Percentiles rank a stretch among this genome's conserved stretches.
These are phyloP conservation scores for Begonia peltatifolia DNA, from an alignment of 306 rosid species.

Conservation along the genomic window DNA sequence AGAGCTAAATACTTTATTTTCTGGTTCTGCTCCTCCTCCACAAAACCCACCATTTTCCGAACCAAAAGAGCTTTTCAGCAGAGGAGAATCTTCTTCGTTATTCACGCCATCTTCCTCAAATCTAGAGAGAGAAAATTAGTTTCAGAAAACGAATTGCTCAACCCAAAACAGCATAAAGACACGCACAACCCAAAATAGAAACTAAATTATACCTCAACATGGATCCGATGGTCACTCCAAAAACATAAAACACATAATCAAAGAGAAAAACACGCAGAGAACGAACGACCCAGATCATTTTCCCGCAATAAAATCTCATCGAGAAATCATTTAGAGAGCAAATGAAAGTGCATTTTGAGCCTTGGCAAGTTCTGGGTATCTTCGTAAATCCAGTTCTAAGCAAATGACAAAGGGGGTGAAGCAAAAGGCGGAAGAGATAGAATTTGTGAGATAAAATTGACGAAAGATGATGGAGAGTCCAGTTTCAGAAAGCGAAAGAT, in stretches of 20 bases:
- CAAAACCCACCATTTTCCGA: not conserved
- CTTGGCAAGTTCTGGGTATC: not conserved
- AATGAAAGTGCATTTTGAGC: not conserved
- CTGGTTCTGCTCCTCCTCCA: not conserved
- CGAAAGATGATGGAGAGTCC: not conserved
- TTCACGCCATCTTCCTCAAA: not conserved
- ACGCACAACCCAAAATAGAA: not conserved
- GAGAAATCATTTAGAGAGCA: not conserved
- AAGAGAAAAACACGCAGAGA: not conserved
- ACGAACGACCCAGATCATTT: not conserved
- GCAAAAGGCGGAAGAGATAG: not conserved
- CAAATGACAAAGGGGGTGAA: not conserved
- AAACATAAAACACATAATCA: not conserved
- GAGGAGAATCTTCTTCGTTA: not conserved
- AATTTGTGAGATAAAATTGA: not conserved
- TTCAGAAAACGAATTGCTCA: not conserved
- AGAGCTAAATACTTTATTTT: not conserved
- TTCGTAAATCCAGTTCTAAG: not conserved
- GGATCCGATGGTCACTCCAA: not conserved
- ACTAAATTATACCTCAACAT: not conserved
- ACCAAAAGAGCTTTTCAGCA: not conserved
- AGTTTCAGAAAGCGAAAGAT: not conserved
- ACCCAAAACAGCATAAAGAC: not conserved
- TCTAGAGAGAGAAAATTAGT: constrained; percentile 1
- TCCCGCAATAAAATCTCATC: not conserved